A percentile compares a stretch with the other conserved stretches of the same genome.
Conservation (phyloP, 2,329 filamentous ascomycete species). For the Cercospora nicotianae region DNA sequence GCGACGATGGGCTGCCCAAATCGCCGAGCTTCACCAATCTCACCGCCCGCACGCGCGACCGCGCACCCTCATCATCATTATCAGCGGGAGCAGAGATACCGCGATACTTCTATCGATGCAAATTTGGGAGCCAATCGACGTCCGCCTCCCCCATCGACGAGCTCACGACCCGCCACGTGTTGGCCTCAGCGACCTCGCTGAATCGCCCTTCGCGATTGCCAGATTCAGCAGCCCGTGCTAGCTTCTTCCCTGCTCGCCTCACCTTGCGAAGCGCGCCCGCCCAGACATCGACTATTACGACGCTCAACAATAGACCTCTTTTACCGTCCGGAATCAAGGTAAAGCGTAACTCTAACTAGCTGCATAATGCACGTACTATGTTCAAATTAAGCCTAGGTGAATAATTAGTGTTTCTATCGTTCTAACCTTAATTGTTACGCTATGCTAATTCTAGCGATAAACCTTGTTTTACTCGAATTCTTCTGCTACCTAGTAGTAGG, state of each 20-base stretch:
- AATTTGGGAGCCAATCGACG: background rate
- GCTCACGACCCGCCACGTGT: background rate
- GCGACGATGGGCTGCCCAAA: background rate
- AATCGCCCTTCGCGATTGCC: background rate
- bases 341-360: no score
- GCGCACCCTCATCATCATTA: background rate
- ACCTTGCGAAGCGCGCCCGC: background rate
- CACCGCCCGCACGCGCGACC: background rate
- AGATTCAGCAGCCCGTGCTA: background rate
- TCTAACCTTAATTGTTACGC: no score
- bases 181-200: background rate
- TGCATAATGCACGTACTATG: no score
- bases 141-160: background rate
- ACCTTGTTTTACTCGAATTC: no score
- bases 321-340: no score
- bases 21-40: slow-evolving; percentile 3
- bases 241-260: background rate
- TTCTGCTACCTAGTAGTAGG: no score
- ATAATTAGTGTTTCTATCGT: no score
- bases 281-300: background rate
- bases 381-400: no score
- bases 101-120: slow-evolving; percentile 3
- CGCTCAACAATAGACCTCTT: background rate
- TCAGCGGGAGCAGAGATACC: background rate
- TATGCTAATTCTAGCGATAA: no score